Percentiles rank a stretch among this genome's conserved stretches.
phyloP scores from a whole-genome alignment of 2,329 filamentous ascomycete species.

The Colletotrichum somersetense region DNA sequence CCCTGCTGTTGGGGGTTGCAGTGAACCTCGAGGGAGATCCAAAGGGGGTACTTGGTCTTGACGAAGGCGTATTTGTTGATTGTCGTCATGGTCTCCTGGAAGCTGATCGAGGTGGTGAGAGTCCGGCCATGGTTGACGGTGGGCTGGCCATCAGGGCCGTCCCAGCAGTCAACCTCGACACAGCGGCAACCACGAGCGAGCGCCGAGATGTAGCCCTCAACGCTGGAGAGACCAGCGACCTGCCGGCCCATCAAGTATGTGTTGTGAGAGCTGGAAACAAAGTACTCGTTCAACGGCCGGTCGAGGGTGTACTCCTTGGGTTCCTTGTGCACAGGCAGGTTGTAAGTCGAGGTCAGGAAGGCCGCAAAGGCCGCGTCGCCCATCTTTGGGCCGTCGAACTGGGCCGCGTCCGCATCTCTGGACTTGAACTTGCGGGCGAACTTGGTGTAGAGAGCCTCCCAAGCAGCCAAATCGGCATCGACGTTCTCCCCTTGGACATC shows the following conservation, averaged over 20 bases:
- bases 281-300: slow-evolving; percentile 94
- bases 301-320: slow-evolving; percentile 76
- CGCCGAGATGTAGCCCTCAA: slow-evolving; percentile 93
- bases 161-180: slow-evolving; percentile 98
- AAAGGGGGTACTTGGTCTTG: slow-evolving; percentile 88
- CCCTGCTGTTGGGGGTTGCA: slow-evolving; percentile 86
- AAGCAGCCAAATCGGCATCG: slow-evolving; percentile 72
- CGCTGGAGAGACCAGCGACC: slow-evolving; percentile 88
- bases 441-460: slow-evolving; percentile 80
- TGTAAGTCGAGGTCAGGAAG: slow-evolving; percentile 81
- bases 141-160: slow-evolving; percentile 87
- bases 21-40: slow-evolving; percentile 96
- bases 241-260: slow-evolving; percentile 95
- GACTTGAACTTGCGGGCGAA: slow-evolving; percentile 72
- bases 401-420: slow-evolving; percentile 58
- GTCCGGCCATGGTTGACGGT: slow-evolving; percentile 93
- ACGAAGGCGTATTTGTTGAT: slow-evolving; percentile 96
- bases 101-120: slow-evolving; percentile 88
- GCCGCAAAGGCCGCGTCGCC: slow-evolving; percentile 82
- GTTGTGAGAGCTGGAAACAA: slow-evolving; percentile 98
- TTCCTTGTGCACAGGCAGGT: slow-evolving; percentile 73
- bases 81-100: slow-evolving; percentile 90
- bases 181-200: slow-evolving; percentile 92
- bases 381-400: slow-evolving; percentile 65
- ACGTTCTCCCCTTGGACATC: slow-evolving; percentile 83